These are phyloP conservation scores for Stygiomarasmius scandens DNA, from an alignment of 1,284 basidiomycete species.

Conservation along the genomic window DNA sequence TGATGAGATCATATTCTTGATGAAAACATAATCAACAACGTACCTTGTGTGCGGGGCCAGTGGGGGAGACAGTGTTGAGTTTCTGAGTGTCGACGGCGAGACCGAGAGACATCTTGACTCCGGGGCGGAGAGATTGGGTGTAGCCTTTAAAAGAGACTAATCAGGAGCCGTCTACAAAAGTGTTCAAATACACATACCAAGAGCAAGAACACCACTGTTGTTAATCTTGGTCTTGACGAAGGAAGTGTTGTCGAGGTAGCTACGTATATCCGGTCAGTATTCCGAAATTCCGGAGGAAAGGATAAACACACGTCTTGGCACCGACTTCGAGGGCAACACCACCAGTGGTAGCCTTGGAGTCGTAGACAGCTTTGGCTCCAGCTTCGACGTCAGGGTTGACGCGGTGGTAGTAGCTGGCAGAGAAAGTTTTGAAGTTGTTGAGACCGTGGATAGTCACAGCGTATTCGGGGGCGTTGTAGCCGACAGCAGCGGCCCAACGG, in stretches of 20 bases:
- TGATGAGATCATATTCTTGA: neutral
- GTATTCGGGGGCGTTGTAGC: conserved; percentile 97
- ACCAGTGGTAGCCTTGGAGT: conserved; percentile 88
- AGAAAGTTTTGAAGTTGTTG: conserved; percentile 93
- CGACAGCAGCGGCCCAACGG: conserved; percentile 90
- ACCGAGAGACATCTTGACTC: conserved; percentile 94
- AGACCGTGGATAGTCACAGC: conserved; percentile 94
- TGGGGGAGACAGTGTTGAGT: conserved; percentile 69
- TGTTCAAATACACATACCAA: conserved; percentile 50
- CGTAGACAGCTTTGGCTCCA: conserved; percentile 97
- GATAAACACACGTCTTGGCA: conserved; percentile 85
- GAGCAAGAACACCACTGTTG: conserved; percentile 88
- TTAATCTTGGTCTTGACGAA: conserved; percentile 99
- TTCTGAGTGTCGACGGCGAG: conserved; percentile 90
- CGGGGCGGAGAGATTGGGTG: conserved; percentile 92
- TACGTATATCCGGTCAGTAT: conserved; percentile 26
- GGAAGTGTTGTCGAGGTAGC: conserved; percentile 85
- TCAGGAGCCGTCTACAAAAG: neutral
- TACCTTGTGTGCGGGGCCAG: conserved; percentile 75
- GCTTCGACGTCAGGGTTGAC: conserved; percentile 95
- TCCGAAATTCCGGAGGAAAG: neutral
- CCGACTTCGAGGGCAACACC: conserved; percentile 95
- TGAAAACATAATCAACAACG: conserved; percentile 9
- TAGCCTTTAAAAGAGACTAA: conserved; percentile 54
- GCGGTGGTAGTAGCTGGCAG: conserved; percentile 98